phyloP scores from a whole-genome alignment of 2,329 filamentous ascomycete species.

The Aspergillus oerlinghausenensis region DNA sequence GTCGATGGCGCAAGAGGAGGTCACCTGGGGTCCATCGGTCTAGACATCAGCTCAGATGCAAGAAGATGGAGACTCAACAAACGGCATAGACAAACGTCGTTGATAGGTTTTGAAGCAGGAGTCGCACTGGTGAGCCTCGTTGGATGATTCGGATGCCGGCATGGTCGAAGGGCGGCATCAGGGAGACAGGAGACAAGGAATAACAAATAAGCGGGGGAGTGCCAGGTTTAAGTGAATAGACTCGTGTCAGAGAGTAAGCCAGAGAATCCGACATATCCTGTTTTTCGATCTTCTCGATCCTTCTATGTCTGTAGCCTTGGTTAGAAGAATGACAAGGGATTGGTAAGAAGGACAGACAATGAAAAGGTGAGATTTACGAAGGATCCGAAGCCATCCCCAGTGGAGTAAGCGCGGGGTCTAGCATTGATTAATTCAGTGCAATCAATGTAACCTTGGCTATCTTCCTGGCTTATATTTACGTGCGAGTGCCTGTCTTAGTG shows the following conservation, averaged over 20 bases:
- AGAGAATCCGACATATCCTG: no score
- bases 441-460: no score
- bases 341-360: neutral
- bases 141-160: neutral
- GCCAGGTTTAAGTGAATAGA: neutral
- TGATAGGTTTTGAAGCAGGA: conserved; percentile 15
- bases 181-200: conserved; percentile 11
- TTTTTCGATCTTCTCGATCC: neutral
- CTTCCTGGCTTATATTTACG: no score
- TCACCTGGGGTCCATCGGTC: conserved; percentile 4
- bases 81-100: conserved; percentile 7
- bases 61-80: neutral
- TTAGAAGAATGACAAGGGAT: neutral
- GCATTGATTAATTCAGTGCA: neutral
- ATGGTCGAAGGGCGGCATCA: conserved; percentile 11
- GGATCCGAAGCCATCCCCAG: neutral
- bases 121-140: conserved; percentile 4
- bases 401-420: neutral
- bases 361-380: no score
- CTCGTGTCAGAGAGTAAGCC: neutral
- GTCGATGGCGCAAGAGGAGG: conserved; percentile 15
- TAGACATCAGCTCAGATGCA: neutral
- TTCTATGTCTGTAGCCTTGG: neutral
- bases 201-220: neutral
- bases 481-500: no score